Base-by-base conservation (phyloP, 2,329 filamentous ascomycete species). In the Trichoderma aggressivum region DNA sequence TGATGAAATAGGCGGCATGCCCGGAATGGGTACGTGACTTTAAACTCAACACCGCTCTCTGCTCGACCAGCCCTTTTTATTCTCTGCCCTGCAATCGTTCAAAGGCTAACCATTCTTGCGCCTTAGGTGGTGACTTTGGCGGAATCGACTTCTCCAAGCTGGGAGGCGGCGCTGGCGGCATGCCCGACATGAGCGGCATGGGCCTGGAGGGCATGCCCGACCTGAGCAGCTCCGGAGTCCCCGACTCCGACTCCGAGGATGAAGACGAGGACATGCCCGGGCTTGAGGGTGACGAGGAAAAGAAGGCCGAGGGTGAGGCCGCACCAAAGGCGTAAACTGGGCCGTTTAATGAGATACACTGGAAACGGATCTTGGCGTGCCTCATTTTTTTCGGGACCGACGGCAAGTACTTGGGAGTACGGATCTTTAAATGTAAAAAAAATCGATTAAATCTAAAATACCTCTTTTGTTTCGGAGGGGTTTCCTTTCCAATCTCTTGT, bases 121-220 rank as follows among this genome's bases (percentile, higher is more conserved):
- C n/a, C 69, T 34, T 26, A 62, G 75, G 75, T 55, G 90, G 89
- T 75, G 93, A 94, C 82, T 93, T 96, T 75, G 90, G 92, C 77
- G 93, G 92, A 78, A 96, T 97, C 80, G 94, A 97, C 84, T 97
- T 97, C 89, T 96, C 92, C 78, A 97, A 97, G 87, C 91, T 97
- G 74, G 91, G 90, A 74, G 91, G 87, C 74, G 89, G 86, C 74
- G 89, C 72, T 21, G 74, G 71, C 43, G 77, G 74, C 67, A 77
- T 79, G 77, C 75, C 75, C 55, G 78, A 76, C 70, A 74, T 79
- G 68, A 71, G 73, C 69, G 72, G 71, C 64, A 89, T 90, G 85
- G 87, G 86, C 70, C 55, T 70, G 36, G 73, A 71, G 26, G 88
- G 86, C 73, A 87, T 88, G 84, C 86, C 85, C 61, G 89, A 88